Conservation (phyloP, 768 basidiomycete species). For the Saitozyma podzolica region DNA sequence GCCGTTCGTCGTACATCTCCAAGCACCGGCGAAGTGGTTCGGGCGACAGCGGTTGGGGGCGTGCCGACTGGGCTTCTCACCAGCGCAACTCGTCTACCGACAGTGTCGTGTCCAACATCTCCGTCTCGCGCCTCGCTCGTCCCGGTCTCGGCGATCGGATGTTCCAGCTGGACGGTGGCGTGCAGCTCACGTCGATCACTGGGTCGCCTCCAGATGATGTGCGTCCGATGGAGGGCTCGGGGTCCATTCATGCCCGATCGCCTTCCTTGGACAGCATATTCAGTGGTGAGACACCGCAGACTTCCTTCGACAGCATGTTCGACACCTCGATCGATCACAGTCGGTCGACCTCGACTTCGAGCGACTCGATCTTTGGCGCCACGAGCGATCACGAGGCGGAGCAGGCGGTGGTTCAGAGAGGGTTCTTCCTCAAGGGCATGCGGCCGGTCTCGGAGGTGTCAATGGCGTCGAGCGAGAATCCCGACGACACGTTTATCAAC, state of each 20-base stretch:
- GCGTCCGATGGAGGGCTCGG: neutral
- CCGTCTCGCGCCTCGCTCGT: slow-evolving; percentile 29
- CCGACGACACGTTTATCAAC: slow-evolving; percentile 36
- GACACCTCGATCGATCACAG: neutral
- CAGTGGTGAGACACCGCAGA: slow-evolving; percentile 13
- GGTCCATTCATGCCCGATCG: slow-evolving; percentile 1
- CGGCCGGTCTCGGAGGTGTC: slow-evolving; percentile 33
- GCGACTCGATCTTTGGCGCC: slow-evolving; percentile 31
- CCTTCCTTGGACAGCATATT: slow-evolving; percentile 25
- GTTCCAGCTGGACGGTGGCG: slow-evolving; percentile 45
- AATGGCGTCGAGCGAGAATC: slow-evolving; percentile 15
- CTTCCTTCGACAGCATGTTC: slow-evolving; percentile 8
- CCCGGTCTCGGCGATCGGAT: slow-evolving; percentile 49
- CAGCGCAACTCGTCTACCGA: slow-evolving; percentile 35
- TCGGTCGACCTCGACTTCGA: slow-evolving; percentile 1
- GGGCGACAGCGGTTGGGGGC: slow-evolving; percentile 25
- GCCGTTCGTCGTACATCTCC: slow-evolving; percentile 32
- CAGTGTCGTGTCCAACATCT: slow-evolving; percentile 25
- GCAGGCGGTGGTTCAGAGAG: slow-evolving; percentile 1
- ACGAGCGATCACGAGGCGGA: neutral
- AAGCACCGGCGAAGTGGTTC: slow-evolving; percentile 35
- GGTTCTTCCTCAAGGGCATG: slow-evolving; percentile 35
- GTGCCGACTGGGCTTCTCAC: slow-evolving; percentile 43
- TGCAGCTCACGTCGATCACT: slow-evolving; percentile 39
- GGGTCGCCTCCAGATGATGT: slow-evolving; percentile 31